These are phyloP conservation scores for Chaetomium olivaceum DNA, from an alignment of 2,329 filamentous ascomycete genomes.

Conservation along the genomic window DNA sequence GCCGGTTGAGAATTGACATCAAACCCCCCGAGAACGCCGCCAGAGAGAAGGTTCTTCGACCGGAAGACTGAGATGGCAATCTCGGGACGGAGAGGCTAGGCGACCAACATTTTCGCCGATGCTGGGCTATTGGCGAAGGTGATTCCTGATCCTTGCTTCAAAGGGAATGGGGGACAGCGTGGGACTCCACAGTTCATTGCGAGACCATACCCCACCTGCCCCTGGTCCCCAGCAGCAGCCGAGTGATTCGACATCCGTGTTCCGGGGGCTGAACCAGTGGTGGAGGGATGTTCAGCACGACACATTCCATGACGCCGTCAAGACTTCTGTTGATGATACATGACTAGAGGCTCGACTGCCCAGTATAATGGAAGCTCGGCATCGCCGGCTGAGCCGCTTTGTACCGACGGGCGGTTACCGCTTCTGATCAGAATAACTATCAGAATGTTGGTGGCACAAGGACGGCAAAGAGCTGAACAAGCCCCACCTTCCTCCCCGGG, in stretches of 20 bases:
- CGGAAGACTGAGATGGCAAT: constrained; percentile 1
- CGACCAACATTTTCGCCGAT: not conserved
- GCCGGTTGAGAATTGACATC: too few relatives aligned
- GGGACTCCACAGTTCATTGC: constrained; percentile 2
- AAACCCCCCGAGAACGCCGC: not conserved
- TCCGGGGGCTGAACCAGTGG: not conserved
- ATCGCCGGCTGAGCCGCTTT: constrained; percentile 2
- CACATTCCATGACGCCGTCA: not conserved
- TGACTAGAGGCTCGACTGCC: not conserved
- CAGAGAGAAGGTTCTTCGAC: not conserved
- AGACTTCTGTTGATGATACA: not conserved
- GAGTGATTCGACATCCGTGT: constrained; percentile 9
- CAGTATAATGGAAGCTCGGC: not conserved
- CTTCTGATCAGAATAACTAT: not conserved
- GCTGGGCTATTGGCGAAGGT: constrained; percentile 14
- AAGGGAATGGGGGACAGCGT: constrained; percentile 1
- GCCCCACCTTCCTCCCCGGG: not conserved
- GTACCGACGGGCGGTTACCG: not conserved
- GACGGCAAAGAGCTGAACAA: not conserved
- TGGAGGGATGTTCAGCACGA: not conserved
- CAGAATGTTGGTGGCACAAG: not conserved
- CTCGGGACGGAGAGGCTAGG: constrained; percentile 1
- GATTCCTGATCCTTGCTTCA: constrained; percentile 4
- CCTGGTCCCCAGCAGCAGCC: constrained; percentile 9
- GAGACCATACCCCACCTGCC: not conserved